Percentiles rank a stretch among this genome's conserved stretches.
phyloP scores from a whole-genome alignment of 2,329 filamentous ascomycete genomes.

The Clarireedia homoeocarpa region DNA sequence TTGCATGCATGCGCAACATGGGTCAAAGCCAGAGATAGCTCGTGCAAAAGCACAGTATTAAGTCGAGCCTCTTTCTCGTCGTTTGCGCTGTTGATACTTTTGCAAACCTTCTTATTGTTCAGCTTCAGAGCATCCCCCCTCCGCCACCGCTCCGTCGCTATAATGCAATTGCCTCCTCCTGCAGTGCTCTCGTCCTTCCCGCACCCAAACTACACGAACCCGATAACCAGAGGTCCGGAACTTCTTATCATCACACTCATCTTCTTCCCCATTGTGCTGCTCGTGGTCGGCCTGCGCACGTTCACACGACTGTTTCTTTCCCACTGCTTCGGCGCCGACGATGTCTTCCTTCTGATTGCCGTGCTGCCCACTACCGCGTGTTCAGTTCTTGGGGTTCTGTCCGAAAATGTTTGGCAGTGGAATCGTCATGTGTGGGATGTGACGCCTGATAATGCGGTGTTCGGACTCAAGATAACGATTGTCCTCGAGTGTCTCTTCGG shows the following conservation, averaged over 20 bases:
- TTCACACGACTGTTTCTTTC: slow-evolving; percentile 39
- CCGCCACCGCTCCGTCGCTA: not conserved
- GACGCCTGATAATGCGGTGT: slow-evolving; percentile 23
- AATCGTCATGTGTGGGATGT: slow-evolving; percentile 37
- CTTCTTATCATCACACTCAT: slow-evolving; percentile 36
- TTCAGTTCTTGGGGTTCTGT: slow-evolving; percentile 29
- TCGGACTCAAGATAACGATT: slow-evolving; percentile 31
- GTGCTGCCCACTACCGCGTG: slow-evolving; percentile 31
- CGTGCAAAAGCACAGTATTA: not conserved
- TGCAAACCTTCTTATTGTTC: not conserved
- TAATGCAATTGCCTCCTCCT: slow-evolving; percentile 6
- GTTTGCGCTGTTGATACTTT: too few relatives aligned
- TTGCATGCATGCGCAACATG: not conserved
- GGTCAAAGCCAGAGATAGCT: not conserved
- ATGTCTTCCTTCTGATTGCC: slow-evolving; percentile 36
- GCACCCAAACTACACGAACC: slow-evolving; percentile 38
- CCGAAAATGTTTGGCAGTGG: slow-evolving; percentile 30
- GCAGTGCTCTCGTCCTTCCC: slow-evolving; percentile 24
- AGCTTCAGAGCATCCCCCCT: not conserved
- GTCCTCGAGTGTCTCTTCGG: slow-evolving; percentile 32
- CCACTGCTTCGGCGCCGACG: slow-evolving; percentile 39
- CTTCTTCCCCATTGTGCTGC: slow-evolving; percentile 32
- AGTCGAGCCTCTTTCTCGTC: not conserved
- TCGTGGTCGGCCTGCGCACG: slow-evolving; percentile 36
- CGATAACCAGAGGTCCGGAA: slow-evolving; percentile 35